Base-by-base conservation (phyloP, 1,284 basidiomycete species). In the Hemileia vastatrix region DNA sequence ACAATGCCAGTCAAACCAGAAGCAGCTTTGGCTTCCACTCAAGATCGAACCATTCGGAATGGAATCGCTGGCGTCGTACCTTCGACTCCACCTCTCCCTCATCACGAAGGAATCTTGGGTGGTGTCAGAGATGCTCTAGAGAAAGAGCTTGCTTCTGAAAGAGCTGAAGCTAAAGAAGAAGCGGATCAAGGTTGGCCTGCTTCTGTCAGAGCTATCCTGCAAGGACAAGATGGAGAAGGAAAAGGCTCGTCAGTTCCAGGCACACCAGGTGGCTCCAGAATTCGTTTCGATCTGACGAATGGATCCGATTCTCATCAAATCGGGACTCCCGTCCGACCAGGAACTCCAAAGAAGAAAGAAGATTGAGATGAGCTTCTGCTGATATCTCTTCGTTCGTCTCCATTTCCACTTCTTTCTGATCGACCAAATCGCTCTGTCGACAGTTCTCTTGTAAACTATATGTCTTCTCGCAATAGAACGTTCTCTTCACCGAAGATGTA, bases 111-210 rank as follows among this genome's bases (percentile, higher is more conserved):
- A 40, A 40, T 40, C 11, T 40, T 43, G 13, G 55, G 21, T 8
- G 24, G 21, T 11, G 15, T 43, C 18, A 32, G 43, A 32, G 19
- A 36, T n/a, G 27, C 27, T n/a, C 23, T 19, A 23, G 32, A 54
- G n/a, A 31, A 43, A 19, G 52, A 54, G 23, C 11, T 54, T 19
- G 52, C 52, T 6, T n/a, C 32, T 9, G 52, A 54, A 43, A 21
- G 52, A 31, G 52, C 52, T 36, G 52, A 54, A 43, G 52, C 52
- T 9, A 32, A 54, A 23, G 21, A 31, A 21, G 52, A 54, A 23
- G 19, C 18, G 8, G 43, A 43, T 36, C 21, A 54, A 23, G 18
- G 52, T n/a, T 21, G 24, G 52, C 52, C 19, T 11, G 52, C 19
- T 19, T 32, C 24, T 27, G 23, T 54, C 52, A 31, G 24, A 31